These are phyloP conservation scores for Kwoniella shivajii DNA, from an alignment of 1,284 basidiomycete species.

Conservation along the genomic window DNA sequence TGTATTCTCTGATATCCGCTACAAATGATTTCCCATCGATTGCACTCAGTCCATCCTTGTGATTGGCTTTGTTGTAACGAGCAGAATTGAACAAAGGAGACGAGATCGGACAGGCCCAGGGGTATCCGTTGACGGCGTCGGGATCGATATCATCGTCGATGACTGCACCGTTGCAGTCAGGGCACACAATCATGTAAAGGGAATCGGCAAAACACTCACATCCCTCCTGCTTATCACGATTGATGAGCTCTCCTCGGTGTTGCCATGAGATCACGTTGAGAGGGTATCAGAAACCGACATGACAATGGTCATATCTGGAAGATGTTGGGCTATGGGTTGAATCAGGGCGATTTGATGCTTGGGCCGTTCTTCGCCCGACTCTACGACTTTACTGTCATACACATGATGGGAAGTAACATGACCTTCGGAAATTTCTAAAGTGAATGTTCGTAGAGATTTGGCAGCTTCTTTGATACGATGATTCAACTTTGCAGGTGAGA, in stretches of 20 bases:
- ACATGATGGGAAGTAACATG: slow-evolving; percentile 19
- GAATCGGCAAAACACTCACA: slow-evolving; percentile 45
- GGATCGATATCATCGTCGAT: slow-evolving; percentile 26
- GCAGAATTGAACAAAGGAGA: background rate
- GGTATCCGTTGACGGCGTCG: background rate
- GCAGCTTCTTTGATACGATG: slow-evolving; percentile 60
- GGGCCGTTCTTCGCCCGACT: slow-evolving; percentile 34
- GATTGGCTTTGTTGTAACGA: background rate
- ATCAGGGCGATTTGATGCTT: slow-evolving; percentile 44
- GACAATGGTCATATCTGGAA: slow-evolving; percentile 45
- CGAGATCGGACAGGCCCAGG: slow-evolving; percentile 1
- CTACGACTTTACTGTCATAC: slow-evolving; percentile 22
- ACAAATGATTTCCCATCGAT: slow-evolving; percentile 39
- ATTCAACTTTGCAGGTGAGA: slow-evolving; percentile 63
- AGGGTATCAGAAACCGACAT: slow-evolving; percentile 56
- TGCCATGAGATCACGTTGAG: slow-evolving; percentile 56
- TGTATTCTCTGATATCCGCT: slow-evolving; percentile 24
- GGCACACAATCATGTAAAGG: background rate
- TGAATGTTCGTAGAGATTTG: slow-evolving; percentile 29
- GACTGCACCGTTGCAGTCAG: no score
- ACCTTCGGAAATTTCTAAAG: slow-evolving; percentile 28
- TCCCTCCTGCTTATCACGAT: slow-evolving; percentile 55
- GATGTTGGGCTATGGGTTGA: slow-evolving; percentile 36
- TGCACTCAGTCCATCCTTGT: background rate
- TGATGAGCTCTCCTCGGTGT: slow-evolving; percentile 53